Percentiles rank a stretch among this genome's conserved stretches.
These are phyloP conservation scores for Persicaria tinctoria DNA, from an alignment of 148 eudicot species.

Conservation along the genomic window DNA sequence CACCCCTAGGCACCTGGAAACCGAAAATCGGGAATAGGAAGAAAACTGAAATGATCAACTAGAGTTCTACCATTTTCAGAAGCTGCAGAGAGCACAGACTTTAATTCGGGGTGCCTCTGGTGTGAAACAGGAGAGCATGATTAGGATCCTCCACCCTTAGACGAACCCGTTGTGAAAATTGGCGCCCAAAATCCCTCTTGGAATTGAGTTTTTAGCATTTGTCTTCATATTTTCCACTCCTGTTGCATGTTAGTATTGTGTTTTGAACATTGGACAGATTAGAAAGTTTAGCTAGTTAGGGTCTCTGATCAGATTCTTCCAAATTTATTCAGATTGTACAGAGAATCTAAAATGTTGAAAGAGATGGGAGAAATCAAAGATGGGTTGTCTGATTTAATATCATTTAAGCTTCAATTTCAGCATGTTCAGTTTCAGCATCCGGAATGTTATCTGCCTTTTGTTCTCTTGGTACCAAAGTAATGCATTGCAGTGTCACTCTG, in stretches of 20 bases:
- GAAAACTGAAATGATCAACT: constrained; percentile 6
- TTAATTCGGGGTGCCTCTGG: not conserved
- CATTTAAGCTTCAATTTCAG: too few relatives aligned
- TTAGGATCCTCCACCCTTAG: not conserved
- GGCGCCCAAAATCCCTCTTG: not conserved
- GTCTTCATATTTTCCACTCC: not conserved
- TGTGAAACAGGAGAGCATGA: not conserved
- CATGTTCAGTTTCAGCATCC: too few relatives aligned
- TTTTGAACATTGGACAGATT: constrained; percentile 3
- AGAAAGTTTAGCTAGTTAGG: constrained; percentile 10
- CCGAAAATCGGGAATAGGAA: not conserved
- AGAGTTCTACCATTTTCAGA: not conserved
- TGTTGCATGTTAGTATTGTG: constrained; percentile 6
- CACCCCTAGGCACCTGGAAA: not conserved
- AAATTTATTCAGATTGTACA: constrained; percentile 6
- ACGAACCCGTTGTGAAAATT: not conserved
- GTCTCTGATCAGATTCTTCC: not conserved
- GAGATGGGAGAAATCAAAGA: not conserved
- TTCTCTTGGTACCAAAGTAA: constrained; percentile 22
- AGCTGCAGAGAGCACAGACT: not conserved
- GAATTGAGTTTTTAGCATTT: not conserved
- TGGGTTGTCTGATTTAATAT: not conserved
- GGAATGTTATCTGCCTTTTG: too few relatives aligned
- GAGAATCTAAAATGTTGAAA: not conserved
- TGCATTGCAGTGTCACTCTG: not conserved